Evolutionary conservation across 331 rosid species (phyloP).

Genomic region (Quercus tomentella): DNA sequence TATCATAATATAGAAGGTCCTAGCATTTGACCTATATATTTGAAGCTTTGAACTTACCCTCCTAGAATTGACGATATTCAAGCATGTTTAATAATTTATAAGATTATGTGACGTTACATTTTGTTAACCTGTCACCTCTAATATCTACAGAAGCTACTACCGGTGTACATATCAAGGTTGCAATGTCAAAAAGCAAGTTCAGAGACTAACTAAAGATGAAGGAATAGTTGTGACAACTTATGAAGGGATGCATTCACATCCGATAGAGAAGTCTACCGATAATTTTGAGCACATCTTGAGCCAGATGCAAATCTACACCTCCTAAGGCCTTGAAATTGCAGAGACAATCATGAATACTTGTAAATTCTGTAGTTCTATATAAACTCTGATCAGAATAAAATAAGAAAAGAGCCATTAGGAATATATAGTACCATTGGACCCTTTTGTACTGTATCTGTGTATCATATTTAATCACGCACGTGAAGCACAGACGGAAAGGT

Average conservation of each 20-base stretch:
- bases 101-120: not conserved
- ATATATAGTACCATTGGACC: not conserved
- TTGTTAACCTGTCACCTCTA: not conserved
- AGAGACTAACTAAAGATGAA: constrained; percentile 49
- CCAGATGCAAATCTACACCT: constrained; percentile 48
- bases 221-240: constrained; percentile 51
- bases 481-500: not conserved
- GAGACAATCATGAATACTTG: not conserved
- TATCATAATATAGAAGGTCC: not conserved
- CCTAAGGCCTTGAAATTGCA: not conserved
- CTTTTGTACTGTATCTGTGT: not conserved
- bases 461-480: not conserved
- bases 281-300: constrained; percentile 54
- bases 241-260: constrained; percentile 56
- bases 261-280: constrained; percentile 44
- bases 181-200: constrained; percentile 59
- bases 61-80: not conserved
- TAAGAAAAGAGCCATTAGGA: not conserved
- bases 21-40: not conserved
- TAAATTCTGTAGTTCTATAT: not conserved
- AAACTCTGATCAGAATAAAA: not conserved
- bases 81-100: not conserved
- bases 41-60: not conserved
- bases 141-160: constrained; percentile 46
- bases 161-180: constrained; percentile 50